These are phyloP conservation scores for Arthrobotrys musiformis DNA, from an alignment of 2,329 filamentous ascomycete species.

Conservation along the genomic window DNA sequence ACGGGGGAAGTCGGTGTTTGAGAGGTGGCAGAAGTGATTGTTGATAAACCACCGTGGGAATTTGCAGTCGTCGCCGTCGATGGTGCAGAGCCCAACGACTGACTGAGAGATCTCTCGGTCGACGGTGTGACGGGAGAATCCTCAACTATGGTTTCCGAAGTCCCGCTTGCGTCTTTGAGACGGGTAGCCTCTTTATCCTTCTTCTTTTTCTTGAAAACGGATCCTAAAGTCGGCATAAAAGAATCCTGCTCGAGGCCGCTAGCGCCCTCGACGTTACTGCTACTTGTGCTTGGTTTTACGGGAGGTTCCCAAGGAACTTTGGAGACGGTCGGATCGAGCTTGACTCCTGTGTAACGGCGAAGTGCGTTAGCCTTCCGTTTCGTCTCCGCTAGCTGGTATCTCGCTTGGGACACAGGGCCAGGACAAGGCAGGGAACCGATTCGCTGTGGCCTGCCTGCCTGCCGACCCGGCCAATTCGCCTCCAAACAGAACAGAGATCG, in stretches of 20 bases:
- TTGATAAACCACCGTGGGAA: constrained; percentile 54
- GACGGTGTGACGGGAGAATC: constrained; percentile 51
- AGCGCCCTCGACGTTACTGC: constrained; percentile 55
- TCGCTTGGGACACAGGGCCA: constrained; percentile 16
- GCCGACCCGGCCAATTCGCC: not conserved
- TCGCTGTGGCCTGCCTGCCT: constrained; percentile 19
- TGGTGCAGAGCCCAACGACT: constrained; percentile 59
- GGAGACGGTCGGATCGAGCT: constrained; percentile 54
- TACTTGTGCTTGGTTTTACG: constrained; percentile 39
- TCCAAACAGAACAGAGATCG: not conserved
- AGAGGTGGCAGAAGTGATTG: constrained; percentile 59
- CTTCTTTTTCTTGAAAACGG: constrained; percentile 88
- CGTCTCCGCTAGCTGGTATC: not conserved
- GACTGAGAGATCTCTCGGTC: constrained; percentile 59
- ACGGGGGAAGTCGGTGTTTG: constrained; percentile 58
- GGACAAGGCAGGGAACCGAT: constrained; percentile 36
- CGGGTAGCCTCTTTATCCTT: constrained; percentile 76
- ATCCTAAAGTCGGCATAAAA: constrained; percentile 87
- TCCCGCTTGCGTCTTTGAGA: constrained; percentile 63
- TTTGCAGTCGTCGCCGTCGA: constrained; percentile 59
- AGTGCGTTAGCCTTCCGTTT: constrained; percentile 27
- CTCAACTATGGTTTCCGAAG: constrained; percentile 39
- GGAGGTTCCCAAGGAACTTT: constrained; percentile 48
- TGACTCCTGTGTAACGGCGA: constrained; percentile 51
- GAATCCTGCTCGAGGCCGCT: constrained; percentile 58